Evolutionary conservation across 2,329 filamentous ascomycete species (phyloP).

Genomic region (Chlorencoelia australis): DNA sequence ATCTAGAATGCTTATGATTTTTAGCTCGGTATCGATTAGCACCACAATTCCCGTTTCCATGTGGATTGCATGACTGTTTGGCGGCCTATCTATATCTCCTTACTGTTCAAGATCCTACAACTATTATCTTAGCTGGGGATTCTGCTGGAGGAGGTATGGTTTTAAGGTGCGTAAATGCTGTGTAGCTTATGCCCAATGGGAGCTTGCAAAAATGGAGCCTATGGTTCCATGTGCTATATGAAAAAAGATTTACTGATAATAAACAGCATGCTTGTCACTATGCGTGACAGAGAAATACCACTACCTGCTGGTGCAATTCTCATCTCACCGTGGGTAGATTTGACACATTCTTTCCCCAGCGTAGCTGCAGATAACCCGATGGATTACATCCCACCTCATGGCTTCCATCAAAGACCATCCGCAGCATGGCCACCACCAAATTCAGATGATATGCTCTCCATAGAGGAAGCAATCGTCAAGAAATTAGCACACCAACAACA

Average conservation of each 20-base stretch:
- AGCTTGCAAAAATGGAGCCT: too few relatives aligned
- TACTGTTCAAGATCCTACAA: constrained; percentile 62
- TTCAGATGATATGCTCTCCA: constrained; percentile 53
- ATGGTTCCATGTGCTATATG: too few relatives aligned
- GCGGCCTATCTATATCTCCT: constrained; percentile 81
- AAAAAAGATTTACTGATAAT: constrained; percentile 21
- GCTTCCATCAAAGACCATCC: constrained; percentile 86
- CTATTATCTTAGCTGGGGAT: constrained; percentile 82
- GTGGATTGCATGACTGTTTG: constrained; percentile 80
- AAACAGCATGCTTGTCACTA: constrained; percentile 55
- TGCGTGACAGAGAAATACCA: constrained; percentile 75
- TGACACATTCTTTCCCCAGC: constrained; percentile 93
- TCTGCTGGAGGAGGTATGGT: constrained; percentile 92
- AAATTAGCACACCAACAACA: constrained; percentile 37
- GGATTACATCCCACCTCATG: constrained; percentile 81
- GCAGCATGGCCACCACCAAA: constrained; percentile 88
- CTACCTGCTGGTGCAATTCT: constrained; percentile 83
- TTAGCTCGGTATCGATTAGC: constrained; percentile 69
- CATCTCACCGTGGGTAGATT: constrained; percentile 90
- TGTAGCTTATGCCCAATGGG: too few relatives aligned
- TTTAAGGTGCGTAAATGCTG: constrained; percentile 43
- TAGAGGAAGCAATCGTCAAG: constrained; percentile 38
- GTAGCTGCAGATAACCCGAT: constrained; percentile 60
- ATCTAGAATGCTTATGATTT: constrained; percentile 8
- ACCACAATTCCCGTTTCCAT: constrained; percentile 93